Evolutionary conservation across 371 early-diverging fungal genomes (phyloP), one percentile per base, ranked within the genome.

Genomic region (Mortierella sp.): DNA sequence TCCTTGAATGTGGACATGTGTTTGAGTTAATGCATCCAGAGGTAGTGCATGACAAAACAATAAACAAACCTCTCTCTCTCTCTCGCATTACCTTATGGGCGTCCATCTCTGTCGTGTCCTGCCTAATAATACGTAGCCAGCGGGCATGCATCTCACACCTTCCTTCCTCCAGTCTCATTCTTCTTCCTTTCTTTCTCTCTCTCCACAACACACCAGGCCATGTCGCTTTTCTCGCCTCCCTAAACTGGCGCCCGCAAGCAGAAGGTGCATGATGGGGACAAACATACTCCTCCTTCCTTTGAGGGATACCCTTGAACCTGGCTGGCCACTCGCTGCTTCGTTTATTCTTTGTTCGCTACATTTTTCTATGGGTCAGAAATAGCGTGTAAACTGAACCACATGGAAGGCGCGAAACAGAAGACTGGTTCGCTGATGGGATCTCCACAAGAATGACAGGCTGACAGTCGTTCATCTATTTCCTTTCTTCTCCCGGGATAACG

Each of bases 21-120:
- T 67, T 67, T 67, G 67, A 6, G 67, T 40, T 67, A 9, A 67
- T 67, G 40, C 67, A 67, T 67, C 16, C 2, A 50, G 50, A 16
- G 16, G 50, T 40, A 24, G 67, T 67, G 67, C 67, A 67, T 67
- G 37, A 44, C 72, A 71, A 31, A 26, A 70, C 48, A 70, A 70
- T 28, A 46, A 26, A n/a, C 14, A 70, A 57, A 6, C 21, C n/a
- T 55, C n/a, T 26, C 26, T 9, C 28, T 11, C 28, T n/a, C 54
- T 14, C 28, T 28, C 28, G 14, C 54, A n/a, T 54, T n/a, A 10
- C 67, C 10, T 31, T 67, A 10, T 19, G 34, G 61, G 40, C 67
- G 67, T 67, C 67, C 67, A 37, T 67, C 24, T 67, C 40, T 55
- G 1, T 55, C 24, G 28, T 28, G 8, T 19, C 19, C 5, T 21